A percentile compares a stretch with the other conserved stretches of the same genome.
Conservation (phyloP, 202 grass and related monocot genomes). For the Dendrocalamus latiflorus region DNA sequence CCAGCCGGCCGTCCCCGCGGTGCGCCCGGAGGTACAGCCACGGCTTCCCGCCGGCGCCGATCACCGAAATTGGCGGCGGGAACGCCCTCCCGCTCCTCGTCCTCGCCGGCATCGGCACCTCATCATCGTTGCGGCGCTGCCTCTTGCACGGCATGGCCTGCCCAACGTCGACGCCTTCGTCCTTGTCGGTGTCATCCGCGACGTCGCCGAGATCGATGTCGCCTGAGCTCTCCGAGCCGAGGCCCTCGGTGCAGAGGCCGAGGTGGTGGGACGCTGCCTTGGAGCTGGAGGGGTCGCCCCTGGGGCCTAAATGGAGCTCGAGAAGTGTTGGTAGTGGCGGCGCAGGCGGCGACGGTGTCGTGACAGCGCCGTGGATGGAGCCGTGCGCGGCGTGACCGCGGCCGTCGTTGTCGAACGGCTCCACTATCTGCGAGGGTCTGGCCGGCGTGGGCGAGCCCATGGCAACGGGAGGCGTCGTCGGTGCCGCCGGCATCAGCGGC, state of each 20-base stretch:
- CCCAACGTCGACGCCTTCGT: neutral
- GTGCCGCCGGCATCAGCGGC: neutral
- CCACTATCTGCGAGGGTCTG: neutral
- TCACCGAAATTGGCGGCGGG: constrained; percentile 77
- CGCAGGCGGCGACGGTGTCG: neutral
- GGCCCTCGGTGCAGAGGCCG: constrained; percentile 76
- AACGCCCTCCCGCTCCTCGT: constrained; percentile 30
- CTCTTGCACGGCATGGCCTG: constrained; percentile 9
- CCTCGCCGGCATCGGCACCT: neutral
- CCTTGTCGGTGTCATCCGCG: neutral
- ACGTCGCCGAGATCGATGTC: constrained; percentile 49
- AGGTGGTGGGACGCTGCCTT: constrained; percentile 23
- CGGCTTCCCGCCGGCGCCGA: constrained; percentile 66
- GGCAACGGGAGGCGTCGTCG: neutral
- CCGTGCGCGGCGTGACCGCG: neutral
- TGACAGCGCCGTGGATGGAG: neutral
- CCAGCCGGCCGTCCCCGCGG: constrained; percentile 57
- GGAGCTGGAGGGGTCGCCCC: neutral
- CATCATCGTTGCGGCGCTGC: constrained; percentile 9
- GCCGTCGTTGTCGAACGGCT: neutral
- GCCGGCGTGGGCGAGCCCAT: neutral
- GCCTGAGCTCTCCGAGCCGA: constrained; percentile 50
- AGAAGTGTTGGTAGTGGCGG: neutral
- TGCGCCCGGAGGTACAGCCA: constrained; percentile 62
- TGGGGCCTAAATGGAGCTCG: neutral